Base-by-base conservation (phyloP, 2,329 filamentous ascomycete genomes). In the Zelopaecilomyces penicillatus region DNA sequence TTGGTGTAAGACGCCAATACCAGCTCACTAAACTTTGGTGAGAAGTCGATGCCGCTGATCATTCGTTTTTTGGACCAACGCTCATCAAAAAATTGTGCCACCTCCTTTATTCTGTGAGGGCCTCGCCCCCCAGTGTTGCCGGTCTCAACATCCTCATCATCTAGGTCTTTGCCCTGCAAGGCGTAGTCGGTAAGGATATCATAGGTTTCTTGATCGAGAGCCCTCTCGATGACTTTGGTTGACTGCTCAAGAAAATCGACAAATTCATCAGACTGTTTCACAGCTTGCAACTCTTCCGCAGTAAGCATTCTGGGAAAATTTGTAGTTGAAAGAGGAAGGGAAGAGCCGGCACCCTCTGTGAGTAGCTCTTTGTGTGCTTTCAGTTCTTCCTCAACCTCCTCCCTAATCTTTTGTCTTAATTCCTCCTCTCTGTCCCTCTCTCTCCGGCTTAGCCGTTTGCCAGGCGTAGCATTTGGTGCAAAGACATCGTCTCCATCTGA, bases 21-120 rank as follows among this genome's bases (percentile, higher is more conserved):
- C 32, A 98, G 78, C 66, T 98, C 93, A 28, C 87, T 87, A 58
- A 93, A 95, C 72, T 95, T 95, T 43, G 88, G 86, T 37, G 91
- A 97, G 66, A 96, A 98, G 67, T 91, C 87, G 55, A 98, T 82
- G 57, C 89, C 86, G 62, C 87, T 96, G 60, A 98, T 85, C 85
- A 96, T 96, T 52, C 90, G 83, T 70, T 96, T 95, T 72, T 94
- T 95, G 59, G 88, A 95, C 86, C 91, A 96, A 61, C 89, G 79
- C 49, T 95, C 86, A 59, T 96, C 90, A 66, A 87, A 95, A 65
- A 97, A 96, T 57, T 96, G 91, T 32, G 85, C 83, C 40, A 95
- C 74, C 65, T 98, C 90, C 62, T 87, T 91, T 56, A 94, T 79
- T 52, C 85, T 78, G 53, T 86, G 74, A 35, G 84, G 80, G 41